A percentile compares a stretch with the other conserved stretches of the same genome.
phyloP scores from a whole-genome alignment of 345 rosid genomes.

The Euphorbia peplus region DNA sequence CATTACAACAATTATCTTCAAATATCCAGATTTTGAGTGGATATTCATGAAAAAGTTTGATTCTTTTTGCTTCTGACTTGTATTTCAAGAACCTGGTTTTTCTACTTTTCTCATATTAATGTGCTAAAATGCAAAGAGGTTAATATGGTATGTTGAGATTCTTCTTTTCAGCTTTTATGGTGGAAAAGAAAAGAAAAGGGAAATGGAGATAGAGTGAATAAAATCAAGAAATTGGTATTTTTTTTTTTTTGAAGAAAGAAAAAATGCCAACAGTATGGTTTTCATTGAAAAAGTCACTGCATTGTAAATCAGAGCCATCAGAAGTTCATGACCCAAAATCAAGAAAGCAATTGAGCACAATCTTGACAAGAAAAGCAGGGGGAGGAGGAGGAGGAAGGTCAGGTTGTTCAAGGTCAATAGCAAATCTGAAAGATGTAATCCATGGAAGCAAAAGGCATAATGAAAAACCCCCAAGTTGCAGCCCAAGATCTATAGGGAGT shows the following conservation, averaged over 20 bases:
- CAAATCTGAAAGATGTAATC: slow-evolving; percentile 95
- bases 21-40: slow-evolving; percentile 3
- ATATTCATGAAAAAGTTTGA: neutral
- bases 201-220: neutral
- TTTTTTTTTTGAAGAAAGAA: neutral
- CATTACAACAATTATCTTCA: neutral
- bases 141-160: slow-evolving; percentile 8
- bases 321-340: slow-evolving; percentile 48
- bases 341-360: slow-evolving; percentile 49
- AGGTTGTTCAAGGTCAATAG: slow-evolving; percentile 97
- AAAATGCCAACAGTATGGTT: slow-evolving; percentile 55
- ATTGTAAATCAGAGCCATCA: slow-evolving; percentile 48
- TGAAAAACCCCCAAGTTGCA: slow-evolving; percentile 87
- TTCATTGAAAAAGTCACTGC: slow-evolving; percentile 41
- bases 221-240: slow-evolving; percentile 4
- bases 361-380: slow-evolving; percentile 62
- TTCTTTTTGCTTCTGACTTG: neutral
- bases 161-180: slow-evolving; percentile 13
- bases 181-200: slow-evolving; percentile 4
- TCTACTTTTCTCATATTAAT: no score
- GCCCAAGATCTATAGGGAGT: slow-evolving; percentile 98
- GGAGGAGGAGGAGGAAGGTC: slow-evolving; percentile 47
- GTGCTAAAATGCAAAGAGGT: neutral
- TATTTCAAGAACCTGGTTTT: no score
- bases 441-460: slow-evolving; percentile 96